Evolutionary conservation across 1,139 yeast species (phyloP).

Genomic region (Suhomyces wounanorum): DNA sequence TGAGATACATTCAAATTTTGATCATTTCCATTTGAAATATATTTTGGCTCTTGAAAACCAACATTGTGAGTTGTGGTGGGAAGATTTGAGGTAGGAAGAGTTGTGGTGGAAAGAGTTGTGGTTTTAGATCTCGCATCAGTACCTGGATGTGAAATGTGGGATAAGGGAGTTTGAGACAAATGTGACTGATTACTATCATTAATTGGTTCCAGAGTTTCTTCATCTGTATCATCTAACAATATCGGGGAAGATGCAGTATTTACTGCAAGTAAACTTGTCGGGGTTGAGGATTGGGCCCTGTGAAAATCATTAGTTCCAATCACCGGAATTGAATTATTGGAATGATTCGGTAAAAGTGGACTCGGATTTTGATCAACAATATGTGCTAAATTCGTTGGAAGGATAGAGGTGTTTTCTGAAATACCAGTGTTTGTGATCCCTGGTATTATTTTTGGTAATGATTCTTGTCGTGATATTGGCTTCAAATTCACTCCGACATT

Average conservation of each 20-base stretch:
- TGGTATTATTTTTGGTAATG: background rate
- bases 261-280: background rate
- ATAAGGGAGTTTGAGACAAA: background rate
- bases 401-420: background rate
- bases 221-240: conserved; percentile 1
- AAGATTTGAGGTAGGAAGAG: too few species aligned
- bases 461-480: background rate
- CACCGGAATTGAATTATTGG: background rate
- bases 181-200: background rate
- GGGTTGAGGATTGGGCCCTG: background rate
- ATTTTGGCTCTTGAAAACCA: background rate
- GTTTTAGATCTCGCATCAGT: background rate
- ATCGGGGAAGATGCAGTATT: conserved; percentile 1
- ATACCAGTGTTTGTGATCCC: background rate
- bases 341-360: background rate
- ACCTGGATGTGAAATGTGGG: background rate
- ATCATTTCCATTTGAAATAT: too few species aligned
- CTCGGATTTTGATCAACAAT: background rate
- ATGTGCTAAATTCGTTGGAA: background rate
- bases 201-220: background rate
- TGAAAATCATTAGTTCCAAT: background rate
- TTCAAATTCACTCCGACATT: background rate
- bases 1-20: background rate
- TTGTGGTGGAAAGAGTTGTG: too few species aligned
- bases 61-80: background rate